phyloP scores from a whole-genome alignment of 2,329 filamentous ascomycete genomes.

The Blumeriella jaapii region DNA sequence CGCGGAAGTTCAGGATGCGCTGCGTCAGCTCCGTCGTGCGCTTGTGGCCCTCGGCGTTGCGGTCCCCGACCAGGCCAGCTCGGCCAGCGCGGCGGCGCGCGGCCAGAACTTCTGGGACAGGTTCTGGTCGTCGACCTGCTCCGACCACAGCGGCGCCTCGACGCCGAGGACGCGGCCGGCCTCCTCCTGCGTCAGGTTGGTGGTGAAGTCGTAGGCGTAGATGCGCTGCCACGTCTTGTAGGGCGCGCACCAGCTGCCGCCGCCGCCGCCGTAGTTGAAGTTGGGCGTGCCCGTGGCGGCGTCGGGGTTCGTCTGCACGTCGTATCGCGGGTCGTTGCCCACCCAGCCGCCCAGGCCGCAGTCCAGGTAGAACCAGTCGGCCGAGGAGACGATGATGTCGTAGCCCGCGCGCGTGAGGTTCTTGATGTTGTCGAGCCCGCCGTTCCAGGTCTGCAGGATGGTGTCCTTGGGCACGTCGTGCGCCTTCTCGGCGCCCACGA shows the following conservation, averaged over 20 bases:
- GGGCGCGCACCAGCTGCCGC: constrained; percentile 68
- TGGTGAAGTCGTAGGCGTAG: constrained; percentile 66
- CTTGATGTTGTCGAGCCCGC: constrained; percentile 47
- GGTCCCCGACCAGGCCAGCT: constrained; percentile 63
- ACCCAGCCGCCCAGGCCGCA: constrained; percentile 71
- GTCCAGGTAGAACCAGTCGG: constrained; percentile 72
- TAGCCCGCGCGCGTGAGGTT: constrained; percentile 50
- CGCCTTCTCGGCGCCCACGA: constrained; percentile 46
- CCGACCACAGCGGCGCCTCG: constrained; percentile 71
- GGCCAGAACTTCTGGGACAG: constrained; percentile 69
- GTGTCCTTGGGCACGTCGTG: constrained; percentile 50
- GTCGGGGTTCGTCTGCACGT: constrained; percentile 45
- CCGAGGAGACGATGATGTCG: constrained; percentile 62
- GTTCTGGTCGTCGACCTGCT: constrained; percentile 62
- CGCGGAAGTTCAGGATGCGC: constrained; percentile 46
- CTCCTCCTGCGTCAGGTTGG: constrained; percentile 46
- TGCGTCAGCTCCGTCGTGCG: constrained; percentile 46
- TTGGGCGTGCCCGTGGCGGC: constrained; percentile 42
- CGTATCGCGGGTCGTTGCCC: constrained; percentile 44
- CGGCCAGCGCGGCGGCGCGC: constrained; percentile 56
- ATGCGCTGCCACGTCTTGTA: constrained; percentile 70
- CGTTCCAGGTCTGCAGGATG: constrained; percentile 67
- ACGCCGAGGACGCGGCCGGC: constrained; percentile 63
- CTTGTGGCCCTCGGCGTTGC: constrained; percentile 52
- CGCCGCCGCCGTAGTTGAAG: constrained; percentile 48